These are phyloP conservation scores for Suillus luteus DNA, from an alignment of 768 basidiomycete genomes.

Conservation along the genomic window DNA sequence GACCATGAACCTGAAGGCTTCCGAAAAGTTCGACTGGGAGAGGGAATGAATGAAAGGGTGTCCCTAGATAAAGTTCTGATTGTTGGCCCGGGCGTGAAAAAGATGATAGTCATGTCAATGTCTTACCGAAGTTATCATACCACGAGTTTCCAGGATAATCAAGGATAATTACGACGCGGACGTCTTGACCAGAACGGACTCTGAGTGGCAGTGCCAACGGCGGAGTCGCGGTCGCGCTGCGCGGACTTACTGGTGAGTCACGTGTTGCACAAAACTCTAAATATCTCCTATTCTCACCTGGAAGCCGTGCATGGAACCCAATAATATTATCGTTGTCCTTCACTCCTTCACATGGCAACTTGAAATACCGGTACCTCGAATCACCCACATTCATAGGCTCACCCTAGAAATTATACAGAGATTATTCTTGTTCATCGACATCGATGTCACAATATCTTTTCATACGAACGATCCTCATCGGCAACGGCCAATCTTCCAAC, in stretches of 20 bases:
- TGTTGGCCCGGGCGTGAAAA: background rate
- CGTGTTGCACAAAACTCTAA: background rate
- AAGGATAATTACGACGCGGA: background rate
- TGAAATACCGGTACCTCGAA: background rate
- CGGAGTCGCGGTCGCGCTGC: background rate
- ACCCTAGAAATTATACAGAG: background rate
- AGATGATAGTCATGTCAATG: background rate
- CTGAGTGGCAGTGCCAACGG: background rate
- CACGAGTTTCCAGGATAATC: background rate
- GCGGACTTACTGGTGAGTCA: background rate
- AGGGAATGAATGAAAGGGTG: background rate
- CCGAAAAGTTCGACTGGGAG: background rate
- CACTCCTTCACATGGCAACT: background rate
- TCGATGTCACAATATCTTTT: too few relatives aligned
- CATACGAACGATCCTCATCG: too few relatives aligned
- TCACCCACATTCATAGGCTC: background rate
- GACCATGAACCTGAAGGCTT: background rate
- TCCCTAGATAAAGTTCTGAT: background rate
- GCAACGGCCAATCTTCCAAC: background rate
- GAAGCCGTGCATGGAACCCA: too few relatives aligned
- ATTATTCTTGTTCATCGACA: background rate
- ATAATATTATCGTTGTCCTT: background rate
- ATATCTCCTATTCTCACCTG: background rate
- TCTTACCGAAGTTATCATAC: background rate
- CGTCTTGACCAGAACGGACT: too few relatives aligned